Base-by-base conservation (phyloP, 164 flowering plant genomes). In the Chimonanthus salicifolius region DNA sequence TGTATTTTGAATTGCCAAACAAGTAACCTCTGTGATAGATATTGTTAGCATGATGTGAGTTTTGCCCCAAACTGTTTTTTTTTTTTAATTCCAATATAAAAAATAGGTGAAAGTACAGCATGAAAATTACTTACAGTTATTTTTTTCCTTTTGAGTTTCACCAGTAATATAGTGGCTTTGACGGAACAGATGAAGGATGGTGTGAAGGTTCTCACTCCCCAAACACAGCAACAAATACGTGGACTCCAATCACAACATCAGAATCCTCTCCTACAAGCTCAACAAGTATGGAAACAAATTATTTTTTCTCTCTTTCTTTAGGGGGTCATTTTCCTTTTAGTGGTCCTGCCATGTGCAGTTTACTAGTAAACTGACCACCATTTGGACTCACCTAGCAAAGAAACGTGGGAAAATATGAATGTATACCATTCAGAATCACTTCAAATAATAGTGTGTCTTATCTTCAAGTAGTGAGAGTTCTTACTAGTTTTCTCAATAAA, bases 131-230 rank as follows among this genome's bases (percentile, higher is more conserved):
- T n/a, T 54, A 54, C 11, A 54, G 16, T 54, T 13, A 64, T 10
- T 66, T 48, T 77, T 49, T 71, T 70, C 2, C 68, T 21, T 73
- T 72, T 58, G 60, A 54, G 65, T 67, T 62, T 70, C 67, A 44
- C 50, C 76, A 91, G 94, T 79, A 86, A 86, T 82, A 74, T 90
- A 74, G 87, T 84, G 74, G 64, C 80, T 71, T 78, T 95, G 62
- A 83, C 80, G 48, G 98, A 88, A 73, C 83, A 82, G 72, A 87
- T 90, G 44, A 94, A 90, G 80, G 97, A 88, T 78, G 85, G 84
- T 75, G 75, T 86, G 49, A 87, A 83, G 78, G 87, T 69, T 70
- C 10, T 71, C 50, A 77, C 77, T 4, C 89, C 81, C 70, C 97
- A 87, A 79, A 72, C 79, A 76, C 89, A 81, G 78, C 89, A 85